These are phyloP conservation scores for Haematococcus sp. DNA, from an alignment of 139 green algal genomes.

Conservation along the genomic window DNA sequence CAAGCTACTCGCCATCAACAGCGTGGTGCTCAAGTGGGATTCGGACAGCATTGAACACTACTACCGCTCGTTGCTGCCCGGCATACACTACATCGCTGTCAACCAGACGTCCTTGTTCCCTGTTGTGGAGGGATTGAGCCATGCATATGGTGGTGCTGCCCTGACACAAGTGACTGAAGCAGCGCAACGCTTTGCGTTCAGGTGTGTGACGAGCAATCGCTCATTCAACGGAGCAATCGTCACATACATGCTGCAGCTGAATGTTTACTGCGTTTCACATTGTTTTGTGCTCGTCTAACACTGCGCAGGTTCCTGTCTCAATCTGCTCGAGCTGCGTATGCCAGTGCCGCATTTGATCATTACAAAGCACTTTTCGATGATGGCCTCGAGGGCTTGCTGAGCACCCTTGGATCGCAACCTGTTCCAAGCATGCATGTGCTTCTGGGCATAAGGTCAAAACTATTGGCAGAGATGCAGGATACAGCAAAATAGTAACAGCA, in stretches of 20 bases:
- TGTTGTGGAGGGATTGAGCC: neutral
- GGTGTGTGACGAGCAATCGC: neutral
- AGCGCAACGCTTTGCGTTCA: slow-evolving; percentile 10
- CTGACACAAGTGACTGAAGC: neutral
- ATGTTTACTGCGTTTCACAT: too few relatives aligned
- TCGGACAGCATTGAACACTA: slow-evolving; percentile 34
- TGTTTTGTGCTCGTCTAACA: neutral
- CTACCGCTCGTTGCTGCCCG: slow-evolving; percentile 21
- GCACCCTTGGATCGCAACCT: neutral
- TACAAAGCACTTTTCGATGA: slow-evolving; percentile 14
- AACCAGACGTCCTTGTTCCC: slow-evolving; percentile 19
- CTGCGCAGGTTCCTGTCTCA: slow-evolving; percentile 5
- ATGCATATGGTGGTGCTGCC: neutral
- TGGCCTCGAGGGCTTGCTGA: slow-evolving; percentile 14
- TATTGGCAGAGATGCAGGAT: too few relatives aligned
- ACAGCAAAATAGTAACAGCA: too few relatives aligned
- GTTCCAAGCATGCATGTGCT: neutral
- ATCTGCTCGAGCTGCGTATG: slow-evolving; percentile 13
- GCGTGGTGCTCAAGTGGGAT: slow-evolving; percentile 22
- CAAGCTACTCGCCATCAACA: slow-evolving; percentile 46
- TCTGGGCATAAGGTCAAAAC: too few relatives aligned
- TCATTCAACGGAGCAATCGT: neutral
- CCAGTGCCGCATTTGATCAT: neutral
- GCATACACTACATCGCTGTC: slow-evolving; percentile 23
- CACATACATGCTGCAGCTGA: too few relatives aligned